Evolutionary conservation across 805 yeast genomes (phyloP), one percentile per base, ranked within the genome.

Genomic region (Dipodascus albidus): DNA sequence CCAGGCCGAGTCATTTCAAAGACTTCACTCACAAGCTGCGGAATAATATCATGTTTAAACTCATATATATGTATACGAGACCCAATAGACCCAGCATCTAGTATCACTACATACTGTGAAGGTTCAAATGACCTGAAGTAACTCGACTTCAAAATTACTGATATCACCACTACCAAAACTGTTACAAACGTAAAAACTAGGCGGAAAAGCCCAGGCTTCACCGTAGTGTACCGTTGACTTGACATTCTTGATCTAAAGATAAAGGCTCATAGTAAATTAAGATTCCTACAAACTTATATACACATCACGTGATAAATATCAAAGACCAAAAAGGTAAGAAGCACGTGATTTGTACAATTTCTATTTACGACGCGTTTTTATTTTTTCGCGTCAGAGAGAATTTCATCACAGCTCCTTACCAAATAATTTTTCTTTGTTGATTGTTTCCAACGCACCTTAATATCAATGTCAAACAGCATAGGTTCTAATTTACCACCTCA

Each of bases 61-160:
- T 85, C 82, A 69, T 90, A 91, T 48, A 93, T 81, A 68, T 93
- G 98, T 31, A 91, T 84, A 67, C 98, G 81, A 9, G 97, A 88
- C 33, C 99, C 98, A 15, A 95, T 84, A 1, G 97, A 89, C 14
- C 98, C 99, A 4, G 98, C 99, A 73, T 91, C 99, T 52, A 91
- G 74, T 95, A 91, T 88, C 22, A 91, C 79, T 24, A 90, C 96
- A 60, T 76, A 90, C 63, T 84, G 83, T 6, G n/a, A n/a, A 17
- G 17, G 17, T 38, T 38, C 20, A 14, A 38, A 11, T 38, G 44
- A 19, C 15, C 17, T n/a, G 44, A 38, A 38, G 44, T 38, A 38
- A 19, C 44, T 11, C 4, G 44, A 38, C 20, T 19, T 11, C 17
- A 4, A 17, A 4, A 14, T 19, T 38, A 38, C n/a, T 6, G 44